Conservation (phyloP, 148 eudicot genomes). For the Linanthus parryae region DNA sequence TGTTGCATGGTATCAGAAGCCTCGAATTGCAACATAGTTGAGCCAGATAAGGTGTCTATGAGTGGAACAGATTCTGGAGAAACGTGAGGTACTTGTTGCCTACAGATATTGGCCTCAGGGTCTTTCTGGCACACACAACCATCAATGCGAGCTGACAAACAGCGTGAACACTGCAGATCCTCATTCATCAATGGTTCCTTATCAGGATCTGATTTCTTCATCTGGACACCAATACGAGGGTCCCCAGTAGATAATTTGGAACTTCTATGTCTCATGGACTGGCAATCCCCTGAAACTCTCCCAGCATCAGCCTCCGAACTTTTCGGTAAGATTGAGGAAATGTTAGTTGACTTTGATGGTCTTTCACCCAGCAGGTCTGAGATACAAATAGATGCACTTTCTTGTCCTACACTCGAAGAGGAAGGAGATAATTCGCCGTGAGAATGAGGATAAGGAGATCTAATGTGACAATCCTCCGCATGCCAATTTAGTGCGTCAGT, state of each 20-base stretch:
- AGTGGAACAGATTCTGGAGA: slow-evolving; percentile 13
- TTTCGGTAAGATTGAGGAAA: too few species aligned
- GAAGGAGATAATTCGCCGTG: slow-evolving; percentile 4
- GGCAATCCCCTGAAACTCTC: slow-evolving; percentile 5
- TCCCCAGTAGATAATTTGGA: slow-evolving; percentile 7
- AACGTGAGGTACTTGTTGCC: slow-evolving; percentile 7
- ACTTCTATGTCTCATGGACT: not conserved
- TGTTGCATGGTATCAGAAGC: slow-evolving; percentile 13
- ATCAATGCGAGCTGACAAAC: slow-evolving; percentile 9
- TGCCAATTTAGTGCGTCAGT: slow-evolving; percentile 2
- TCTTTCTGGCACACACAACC: slow-evolving; percentile 15
- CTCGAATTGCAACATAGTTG: slow-evolving; percentile 13
- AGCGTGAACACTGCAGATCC: slow-evolving; percentile 11
- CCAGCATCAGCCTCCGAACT: not conserved
- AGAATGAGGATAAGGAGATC: slow-evolving; percentile 3
- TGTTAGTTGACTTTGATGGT: slow-evolving; percentile 1
- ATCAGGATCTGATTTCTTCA: slow-evolving; percentile 10
- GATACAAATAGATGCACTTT: slow-evolving; percentile 5
- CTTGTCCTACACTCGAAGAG: slow-evolving; percentile 6
- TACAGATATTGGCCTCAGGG: slow-evolving; percentile 8
- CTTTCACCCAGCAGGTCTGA: slow-evolving; percentile 3
- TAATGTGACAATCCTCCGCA: slow-evolving; percentile 11
- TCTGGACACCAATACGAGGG: slow-evolving; percentile 8
- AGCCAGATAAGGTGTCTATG: slow-evolving; percentile 13
- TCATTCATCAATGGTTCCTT: slow-evolving; percentile 5